A percentile compares a stretch with the other conserved stretches of the same genome.
Evolutionary conservation across 2,329 filamentous ascomycete species (phyloP).

Genomic region (Sclerotinia sclerotiorum): DNA sequence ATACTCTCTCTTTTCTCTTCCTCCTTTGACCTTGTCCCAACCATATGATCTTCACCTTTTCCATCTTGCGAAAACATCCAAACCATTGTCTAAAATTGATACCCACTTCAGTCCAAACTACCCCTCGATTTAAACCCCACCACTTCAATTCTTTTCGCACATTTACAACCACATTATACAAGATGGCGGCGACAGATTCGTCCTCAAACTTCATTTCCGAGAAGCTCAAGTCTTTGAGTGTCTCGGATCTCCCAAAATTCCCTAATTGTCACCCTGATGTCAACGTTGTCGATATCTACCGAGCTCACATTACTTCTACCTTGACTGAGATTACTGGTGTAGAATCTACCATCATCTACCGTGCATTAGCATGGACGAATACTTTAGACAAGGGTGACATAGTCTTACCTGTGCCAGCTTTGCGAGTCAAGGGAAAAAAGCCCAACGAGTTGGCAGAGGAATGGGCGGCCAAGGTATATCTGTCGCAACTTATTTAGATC

Average conservation of each 20-base stretch:
- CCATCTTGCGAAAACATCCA: not conserved
- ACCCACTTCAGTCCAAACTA: slow-evolving; percentile 21
- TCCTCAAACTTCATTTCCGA: slow-evolving; percentile 27
- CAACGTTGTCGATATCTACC: slow-evolving; percentile 79
- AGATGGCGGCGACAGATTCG: slow-evolving; percentile 34
- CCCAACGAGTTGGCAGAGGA: slow-evolving; percentile 61
- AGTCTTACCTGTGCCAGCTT: slow-evolving; percentile 73
- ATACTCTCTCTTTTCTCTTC: not conserved
- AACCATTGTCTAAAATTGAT: slow-evolving; percentile 8
- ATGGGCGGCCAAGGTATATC: slow-evolving; percentile 58
- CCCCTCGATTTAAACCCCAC: slow-evolving; percentile 24
- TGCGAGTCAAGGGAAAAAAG: slow-evolving; percentile 72
- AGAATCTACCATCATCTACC: slow-evolving; percentile 69
- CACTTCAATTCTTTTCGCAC: slow-evolving; percentile 25
- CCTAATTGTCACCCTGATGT: slow-evolving; percentile 63
- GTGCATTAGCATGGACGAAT: slow-evolving; percentile 74
- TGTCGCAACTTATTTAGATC: not conserved
- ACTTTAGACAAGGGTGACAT: slow-evolving; percentile 82
- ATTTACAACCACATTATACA: slow-evolving; percentile 27
- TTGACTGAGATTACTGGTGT: slow-evolving; percentile 69
- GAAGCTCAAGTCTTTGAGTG: slow-evolving; percentile 36
- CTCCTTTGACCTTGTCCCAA: not conserved
- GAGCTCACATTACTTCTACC: slow-evolving; percentile 70
- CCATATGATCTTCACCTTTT: slow-evolving; percentile 14
- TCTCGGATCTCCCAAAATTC: slow-evolving; percentile 42